Evolutionary conservation across 2,329 filamentous ascomycete species (phyloP).

Genomic region (Exophiala oligosperma): DNA sequence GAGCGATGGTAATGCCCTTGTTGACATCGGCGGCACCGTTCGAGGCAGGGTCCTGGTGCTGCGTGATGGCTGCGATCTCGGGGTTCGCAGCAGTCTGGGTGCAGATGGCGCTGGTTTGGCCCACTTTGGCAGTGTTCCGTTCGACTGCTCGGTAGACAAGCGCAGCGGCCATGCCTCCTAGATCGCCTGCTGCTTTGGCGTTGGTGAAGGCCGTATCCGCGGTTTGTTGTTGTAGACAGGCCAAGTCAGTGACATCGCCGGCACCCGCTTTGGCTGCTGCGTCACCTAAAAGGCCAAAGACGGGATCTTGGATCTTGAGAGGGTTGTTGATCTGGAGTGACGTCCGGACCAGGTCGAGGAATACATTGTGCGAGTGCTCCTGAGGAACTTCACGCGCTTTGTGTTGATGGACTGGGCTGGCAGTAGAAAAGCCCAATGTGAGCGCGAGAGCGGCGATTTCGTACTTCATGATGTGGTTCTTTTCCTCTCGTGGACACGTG

Average conservation of each 20-base stretch:
- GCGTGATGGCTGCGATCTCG: conserved; percentile 62
- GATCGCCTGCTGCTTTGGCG: conserved; percentile 53
- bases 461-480: conserved; percentile 6
- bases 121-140: conserved; percentile 61
- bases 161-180: conserved; percentile 55
- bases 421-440: conserved; percentile 1
- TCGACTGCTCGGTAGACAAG: conserved; percentile 57
- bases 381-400: conserved; percentile 54
- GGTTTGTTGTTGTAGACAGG: conserved; percentile 59
- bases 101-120: conserved; percentile 59
- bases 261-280: conserved; percentile 50
- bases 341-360: conserved; percentile 47
- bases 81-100: conserved; percentile 60
- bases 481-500: not conserved
- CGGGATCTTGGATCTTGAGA: conserved; percentile 47
- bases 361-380: conserved; percentile 56
- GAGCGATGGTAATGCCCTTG: conserved; percentile 60
- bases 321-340: conserved; percentile 50
- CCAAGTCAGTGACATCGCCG: conserved; percentile 51
- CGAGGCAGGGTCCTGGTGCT: conserved; percentile 68
- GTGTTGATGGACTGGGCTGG: conserved; percentile 7
- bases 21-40: conserved; percentile 57
- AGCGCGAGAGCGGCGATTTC: conserved; percentile 5
- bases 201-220: conserved; percentile 63
- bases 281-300: conserved; percentile 57